A percentile compares a stretch with the other conserved stretches of the same genome.
Conservation (phyloP, 805 yeast species). For the Candida maesae region DNA sequence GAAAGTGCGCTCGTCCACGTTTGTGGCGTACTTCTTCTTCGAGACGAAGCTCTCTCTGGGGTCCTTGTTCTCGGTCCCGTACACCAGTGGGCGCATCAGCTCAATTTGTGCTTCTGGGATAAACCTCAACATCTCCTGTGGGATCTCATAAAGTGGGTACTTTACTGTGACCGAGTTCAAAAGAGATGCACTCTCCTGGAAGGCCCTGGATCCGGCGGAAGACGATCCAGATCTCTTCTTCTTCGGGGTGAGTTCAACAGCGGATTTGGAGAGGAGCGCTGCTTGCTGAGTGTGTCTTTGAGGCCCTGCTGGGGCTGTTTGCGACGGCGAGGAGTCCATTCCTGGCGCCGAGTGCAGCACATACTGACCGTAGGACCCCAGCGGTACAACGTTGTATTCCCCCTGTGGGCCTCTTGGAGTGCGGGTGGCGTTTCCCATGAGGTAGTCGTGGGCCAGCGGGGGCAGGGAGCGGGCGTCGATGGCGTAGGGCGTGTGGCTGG, state of each 20-base stretch:
- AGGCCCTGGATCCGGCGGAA: slow-evolving; percentile 10
- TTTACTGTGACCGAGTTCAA: slow-evolving; percentile 20
- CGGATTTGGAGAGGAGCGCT: not conserved
- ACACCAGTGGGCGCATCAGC: slow-evolving; percentile 11
- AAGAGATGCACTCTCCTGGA: slow-evolving; percentile 13
- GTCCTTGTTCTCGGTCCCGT: slow-evolving; percentile 1
- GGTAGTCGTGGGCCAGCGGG: not conserved
- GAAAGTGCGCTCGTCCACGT: slow-evolving; percentile 66
- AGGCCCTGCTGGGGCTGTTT: no score
- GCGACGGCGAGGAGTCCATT: no score
- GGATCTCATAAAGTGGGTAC: slow-evolving; percentile 16
- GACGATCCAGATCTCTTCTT: slow-evolving; percentile 5
- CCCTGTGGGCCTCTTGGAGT: not conserved
- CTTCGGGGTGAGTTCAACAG: slow-evolving; percentile 1
- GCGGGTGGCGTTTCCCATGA: not conserved
- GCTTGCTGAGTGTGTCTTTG: no score
- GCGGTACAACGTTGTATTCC: no score
- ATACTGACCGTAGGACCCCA: no score
- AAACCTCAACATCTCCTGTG: slow-evolving; percentile 12
- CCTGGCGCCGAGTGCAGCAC: no score
- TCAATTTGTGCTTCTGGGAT: slow-evolving; percentile 23
- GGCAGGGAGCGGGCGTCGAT: not conserved
- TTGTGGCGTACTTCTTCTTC: slow-evolving; percentile 60
- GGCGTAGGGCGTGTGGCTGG: not conserved
- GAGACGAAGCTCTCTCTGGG: slow-evolving; percentile 14